These are phyloP conservation scores for Parsonsia alboflavescens DNA, from an alignment of 257 asterid species.

Conservation along the genomic window DNA sequence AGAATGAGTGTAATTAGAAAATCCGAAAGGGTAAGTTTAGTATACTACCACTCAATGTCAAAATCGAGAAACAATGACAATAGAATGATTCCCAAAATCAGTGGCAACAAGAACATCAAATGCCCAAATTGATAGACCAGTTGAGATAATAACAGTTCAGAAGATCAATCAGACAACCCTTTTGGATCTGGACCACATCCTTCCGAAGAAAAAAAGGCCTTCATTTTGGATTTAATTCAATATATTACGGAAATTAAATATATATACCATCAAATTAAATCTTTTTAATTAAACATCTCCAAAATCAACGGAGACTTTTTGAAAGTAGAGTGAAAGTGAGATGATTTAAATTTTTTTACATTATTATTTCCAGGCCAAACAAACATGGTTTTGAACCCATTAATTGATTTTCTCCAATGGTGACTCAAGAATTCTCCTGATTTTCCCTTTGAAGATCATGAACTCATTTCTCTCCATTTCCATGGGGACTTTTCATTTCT, in stretches of 20 bases:
- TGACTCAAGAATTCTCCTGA: neutral
- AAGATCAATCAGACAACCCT: slow-evolving; percentile 4
- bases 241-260: no score
- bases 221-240: neutral
- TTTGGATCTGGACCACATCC: slow-evolving; percentile 31
- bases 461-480: neutral
- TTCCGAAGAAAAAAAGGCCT: slow-evolving; percentile 23
- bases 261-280: neutral
- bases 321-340: no score
- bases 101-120: slow-evolving; percentile 14
- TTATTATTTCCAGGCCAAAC: slow-evolving; percentile 39
- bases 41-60: slow-evolving; percentile 18
- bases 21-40: neutral
- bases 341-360: no score
- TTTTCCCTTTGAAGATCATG: neutral
- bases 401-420: neutral
- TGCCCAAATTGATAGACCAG: slow-evolving; percentile 25
- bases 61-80: neutral
- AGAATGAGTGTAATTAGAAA: no score
- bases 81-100: neutral
- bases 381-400: slow-evolving; percentile 21
- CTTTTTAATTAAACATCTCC: neutral
- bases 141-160: slow-evolving; percentile 14
- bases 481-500: neutral
- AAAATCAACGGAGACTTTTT: no score